Evolutionary conservation across 2,329 filamentous ascomycete species (phyloP), one percentile per base, ranked within the genome.

Genomic region (Colletotrichum plurivorum): DNA sequence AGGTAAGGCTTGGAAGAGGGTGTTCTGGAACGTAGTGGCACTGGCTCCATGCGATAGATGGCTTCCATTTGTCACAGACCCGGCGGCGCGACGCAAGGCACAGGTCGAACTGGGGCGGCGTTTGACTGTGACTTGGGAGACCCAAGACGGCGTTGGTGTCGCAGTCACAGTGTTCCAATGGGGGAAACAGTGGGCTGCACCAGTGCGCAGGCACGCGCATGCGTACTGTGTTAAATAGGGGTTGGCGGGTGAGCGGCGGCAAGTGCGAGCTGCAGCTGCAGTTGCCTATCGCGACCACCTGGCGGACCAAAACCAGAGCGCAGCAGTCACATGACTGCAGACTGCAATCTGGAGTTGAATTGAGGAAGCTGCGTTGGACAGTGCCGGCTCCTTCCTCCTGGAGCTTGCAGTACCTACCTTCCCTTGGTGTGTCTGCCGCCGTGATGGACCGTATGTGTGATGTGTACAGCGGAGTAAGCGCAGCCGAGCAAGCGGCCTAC

Each of bases 101-200:
- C 43, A 36, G 59, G 45, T n/a, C 51, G 20, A 41, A 36, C 49
- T 63, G 51, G 51, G 22, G 22, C 22, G 22, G 22, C 22, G 60
- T 39, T 49, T 39, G 49, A 36, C 51, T 63, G 39, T 63, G 39
- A 48, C 51, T 53, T 63, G 49, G 27, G 22, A 67, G 51, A 27
- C 58, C 36, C 48, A 18, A 36, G 46, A 62, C 16, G 8, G 45
- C 15, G 18, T 16, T 12, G 49, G 60, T 56, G 51, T 56, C 18
- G 41, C 22, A 25, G 36, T 58, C 10, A 8, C 31, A 36, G 10
- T 36, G 60, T 58, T 15, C 31, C 31, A 36, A 36, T 10, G 60
- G 60, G 41, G 60, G 27, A 57, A 67, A 52, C 56, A 67, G 63
- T 67, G 63, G 63, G 56, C 45, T 56, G 46, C 18, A 39, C 39